Evolutionary conservation across 2,329 filamentous ascomycete species (phyloP), one percentile per base, ranked within the genome.

Genomic region (Xylaria sp.): DNA sequence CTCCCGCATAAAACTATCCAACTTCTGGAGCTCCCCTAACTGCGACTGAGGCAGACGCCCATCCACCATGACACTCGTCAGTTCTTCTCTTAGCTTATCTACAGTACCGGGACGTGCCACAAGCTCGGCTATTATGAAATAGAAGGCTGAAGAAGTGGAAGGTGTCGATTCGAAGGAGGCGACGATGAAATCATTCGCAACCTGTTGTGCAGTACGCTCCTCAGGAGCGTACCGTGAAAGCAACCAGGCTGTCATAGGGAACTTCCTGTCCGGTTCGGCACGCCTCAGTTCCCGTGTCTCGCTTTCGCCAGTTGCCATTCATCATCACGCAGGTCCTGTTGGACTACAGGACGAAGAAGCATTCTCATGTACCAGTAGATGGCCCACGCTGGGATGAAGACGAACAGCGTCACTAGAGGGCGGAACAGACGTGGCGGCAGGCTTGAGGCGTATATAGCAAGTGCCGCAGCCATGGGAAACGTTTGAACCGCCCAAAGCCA

Each of bases 1-100:
- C 46, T 67, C 65, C 7, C 65, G 59, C 59, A 67, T 63, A 22
- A 67, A 53, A 13, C 52, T 61, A 49, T 61, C 64, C 57, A 67
- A 42, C 47, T 63, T 65, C 2, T 45, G 18, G 6, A 67, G 48
- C 44, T 66, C 64, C 18, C 34, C 46, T 9, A 66, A 57, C 4
- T 62, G 55, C 0, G 62, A 57, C 34, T 38, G 20, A 20, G 62
- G 59, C 16, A 65, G 24, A 11, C 53, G 40, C 2, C 61, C 61
- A 26, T 62, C 57, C 6, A 47, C 26, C 20, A 47, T 38, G 39
- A 46, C 16, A 22, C 22, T 16, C 11, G 24, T 18, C 7, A 59
- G 21, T 37, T 61, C 56, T 2, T 40, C 38, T n/a, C 56, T 41
- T 13, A 61, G 39, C 11, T 57, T 51, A n/a, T 54, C n/a, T 2